Conservation (phyloP, 768 basidiomycete genomes). For the Tricholoma matsutake region DNA sequence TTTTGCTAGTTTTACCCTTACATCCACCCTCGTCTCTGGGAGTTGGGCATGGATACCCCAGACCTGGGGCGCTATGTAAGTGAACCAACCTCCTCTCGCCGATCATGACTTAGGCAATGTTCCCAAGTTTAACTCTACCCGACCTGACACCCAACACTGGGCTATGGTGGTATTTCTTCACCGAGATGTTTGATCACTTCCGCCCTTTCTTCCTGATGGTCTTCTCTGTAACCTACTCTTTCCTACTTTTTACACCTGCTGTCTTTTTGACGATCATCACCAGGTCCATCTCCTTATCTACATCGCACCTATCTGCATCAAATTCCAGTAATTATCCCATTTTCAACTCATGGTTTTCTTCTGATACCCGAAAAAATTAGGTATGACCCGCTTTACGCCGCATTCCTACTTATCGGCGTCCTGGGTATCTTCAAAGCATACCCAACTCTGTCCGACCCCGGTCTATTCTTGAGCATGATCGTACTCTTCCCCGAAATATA, state of each 20-base stretch:
- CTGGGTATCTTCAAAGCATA: constrained; percentile 89
- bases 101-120: constrained; percentile 3
- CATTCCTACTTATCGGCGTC: constrained; percentile 72
- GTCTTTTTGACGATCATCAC: neutral
- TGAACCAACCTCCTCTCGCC: constrained; percentile 4
- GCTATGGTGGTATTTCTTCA: constrained; percentile 99
- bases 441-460: constrained; percentile 85
- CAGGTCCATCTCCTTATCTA: constrained; percentile 85
- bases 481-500: constrained; percentile 81
- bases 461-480: constrained; percentile 80
- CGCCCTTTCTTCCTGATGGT: constrained; percentile 92
- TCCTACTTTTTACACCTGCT: neutral
- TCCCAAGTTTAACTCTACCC: constrained; percentile 67
- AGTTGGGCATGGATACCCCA: constrained; percentile 66
- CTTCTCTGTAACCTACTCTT: constrained; percentile 66
- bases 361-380: constrained; percentile 34
- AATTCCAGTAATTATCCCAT: constrained; percentile 63
- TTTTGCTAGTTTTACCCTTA: constrained; percentile 41
- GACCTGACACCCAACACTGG: constrained; percentile 94
- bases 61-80: constrained; percentile 86
- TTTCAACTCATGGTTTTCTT: neutral
- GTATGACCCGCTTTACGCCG: constrained; percentile 81
- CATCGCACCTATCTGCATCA: constrained; percentile 78
- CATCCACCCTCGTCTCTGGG: constrained; percentile 57
- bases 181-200: constrained; percentile 99